phyloP scores from a whole-genome alignment of 495 filamentous ascomycete genomes.

The Aspergillus bridgeri region DNA sequence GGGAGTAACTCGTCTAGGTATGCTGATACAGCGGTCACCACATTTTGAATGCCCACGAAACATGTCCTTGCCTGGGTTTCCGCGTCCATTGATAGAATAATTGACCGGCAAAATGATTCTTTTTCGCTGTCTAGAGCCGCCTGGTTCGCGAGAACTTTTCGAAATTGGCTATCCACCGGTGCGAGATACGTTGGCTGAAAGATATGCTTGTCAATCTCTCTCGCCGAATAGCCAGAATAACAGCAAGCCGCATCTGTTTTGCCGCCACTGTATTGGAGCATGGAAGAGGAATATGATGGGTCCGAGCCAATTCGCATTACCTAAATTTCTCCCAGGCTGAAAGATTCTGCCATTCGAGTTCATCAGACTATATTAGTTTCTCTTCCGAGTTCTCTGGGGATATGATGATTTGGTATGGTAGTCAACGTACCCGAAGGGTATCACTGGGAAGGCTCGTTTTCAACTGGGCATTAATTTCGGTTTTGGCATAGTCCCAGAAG shows the following conservation, averaged over 20 bases:
- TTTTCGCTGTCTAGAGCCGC: constrained; percentile 21
- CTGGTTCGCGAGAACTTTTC: constrained; percentile 15
- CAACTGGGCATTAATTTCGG: constrained; percentile 11
- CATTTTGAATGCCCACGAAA: constrained; percentile 6
- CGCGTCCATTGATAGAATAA: constrained; percentile 22
- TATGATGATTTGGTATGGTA: background rate
- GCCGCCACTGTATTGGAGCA: constrained; percentile 21
- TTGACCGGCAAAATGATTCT: constrained; percentile 22
- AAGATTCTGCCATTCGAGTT: constrained; percentile 7
- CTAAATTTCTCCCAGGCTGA: constrained; percentile 12
- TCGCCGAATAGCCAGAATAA: constrained; percentile 23
- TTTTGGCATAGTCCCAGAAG: constrained; percentile 18
- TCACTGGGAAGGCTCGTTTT: constrained; percentile 15
- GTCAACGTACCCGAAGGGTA: constrained; percentile 14
- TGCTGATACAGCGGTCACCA: constrained; percentile 11
- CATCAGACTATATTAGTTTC: constrained; percentile 3
- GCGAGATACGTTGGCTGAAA: constrained; percentile 25
- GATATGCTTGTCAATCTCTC: constrained; percentile 23
- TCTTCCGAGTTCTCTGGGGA: constrained; percentile 1
- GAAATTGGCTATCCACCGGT: constrained; percentile 7
- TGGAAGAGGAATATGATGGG: constrained; percentile 12
- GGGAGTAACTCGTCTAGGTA: constrained; percentile 15
- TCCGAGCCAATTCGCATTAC: background rate
- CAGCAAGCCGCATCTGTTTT: constrained; percentile 23
- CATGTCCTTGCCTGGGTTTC: constrained; percentile 9